Evolutionary conservation across 2,329 filamentous ascomycete genomes (phyloP).

Genomic region (Phoma sp.): DNA sequence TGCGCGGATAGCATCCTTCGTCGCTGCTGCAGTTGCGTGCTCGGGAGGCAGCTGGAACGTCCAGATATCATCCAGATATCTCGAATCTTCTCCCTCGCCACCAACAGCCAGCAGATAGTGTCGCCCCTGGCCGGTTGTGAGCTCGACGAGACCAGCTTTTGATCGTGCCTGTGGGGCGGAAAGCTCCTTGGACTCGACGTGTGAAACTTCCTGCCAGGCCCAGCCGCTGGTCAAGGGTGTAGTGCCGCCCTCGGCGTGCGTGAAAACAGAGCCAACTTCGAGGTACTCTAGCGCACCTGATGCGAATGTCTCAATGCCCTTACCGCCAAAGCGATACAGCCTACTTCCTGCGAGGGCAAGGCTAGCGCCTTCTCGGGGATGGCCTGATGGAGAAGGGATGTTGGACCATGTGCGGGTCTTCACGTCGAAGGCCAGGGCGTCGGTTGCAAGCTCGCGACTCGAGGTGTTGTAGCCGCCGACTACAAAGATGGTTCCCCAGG

Average conservation of each 20-base stretch:
- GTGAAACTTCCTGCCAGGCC: constrained; percentile 39
- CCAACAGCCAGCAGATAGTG: constrained; percentile 60
- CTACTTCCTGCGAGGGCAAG: constrained; percentile 54
- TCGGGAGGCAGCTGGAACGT: constrained; percentile 59
- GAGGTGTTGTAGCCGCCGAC: constrained; percentile 52
- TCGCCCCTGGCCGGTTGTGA: constrained; percentile 60
- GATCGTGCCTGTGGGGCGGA: constrained; percentile 50
- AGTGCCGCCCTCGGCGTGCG: constrained; percentile 44
- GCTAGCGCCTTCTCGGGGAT: constrained; percentile 44
- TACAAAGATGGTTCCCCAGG: constrained; percentile 59
- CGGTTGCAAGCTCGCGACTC: constrained; percentile 43
- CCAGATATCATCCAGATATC: constrained; percentile 56
- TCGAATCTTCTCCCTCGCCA: constrained; percentile 46
- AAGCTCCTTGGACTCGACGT: constrained; percentile 17
- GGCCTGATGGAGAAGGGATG: constrained; percentile 54
- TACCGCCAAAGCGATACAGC: constrained; percentile 56
- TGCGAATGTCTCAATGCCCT: constrained; percentile 29
- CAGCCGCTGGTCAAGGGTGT: constrained; percentile 43
- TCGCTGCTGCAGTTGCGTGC: constrained; percentile 53
- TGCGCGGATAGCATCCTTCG: constrained; percentile 58
- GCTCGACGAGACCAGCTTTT: constrained; percentile 53
- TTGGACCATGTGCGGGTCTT: constrained; percentile 57
- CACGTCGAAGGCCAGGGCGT: constrained; percentile 61
- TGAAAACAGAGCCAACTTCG: constrained; percentile 43
- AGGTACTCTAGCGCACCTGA: constrained; percentile 36